These are phyloP conservation scores for Alternaria angustiovoidea DNA, from an alignment of 2,329 filamentous ascomycete species.

Conservation along the genomic window DNA sequence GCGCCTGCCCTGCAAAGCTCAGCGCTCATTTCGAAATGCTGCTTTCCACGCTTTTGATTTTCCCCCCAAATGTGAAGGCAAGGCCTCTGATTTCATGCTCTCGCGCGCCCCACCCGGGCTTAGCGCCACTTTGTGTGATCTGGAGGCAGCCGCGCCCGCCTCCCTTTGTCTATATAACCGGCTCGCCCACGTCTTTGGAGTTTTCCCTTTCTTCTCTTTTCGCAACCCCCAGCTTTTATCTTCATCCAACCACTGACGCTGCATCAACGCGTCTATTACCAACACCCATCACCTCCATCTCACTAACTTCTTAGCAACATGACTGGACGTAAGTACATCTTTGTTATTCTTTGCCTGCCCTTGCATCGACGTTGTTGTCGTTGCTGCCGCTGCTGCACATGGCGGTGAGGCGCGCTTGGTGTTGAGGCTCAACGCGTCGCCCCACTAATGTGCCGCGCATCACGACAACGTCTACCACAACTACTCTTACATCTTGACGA, in stretches of 20 bases:
- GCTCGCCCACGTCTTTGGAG: constrained; percentile 19
- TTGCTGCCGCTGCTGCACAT: constrained; percentile 19
- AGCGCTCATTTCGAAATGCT: constrained; percentile 22
- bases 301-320: constrained; percentile 47
- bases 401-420: constrained; percentile 31
- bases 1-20: constrained; percentile 11
- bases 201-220: constrained; percentile 25
- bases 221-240: constrained; percentile 23
- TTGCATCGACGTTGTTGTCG: constrained; percentile 24
- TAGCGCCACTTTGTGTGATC: constrained; percentile 40
- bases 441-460: constrained; percentile 20
- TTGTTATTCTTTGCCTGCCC: constrained; percentile 21
- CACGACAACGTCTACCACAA: constrained; percentile 22
- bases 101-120: constrained; percentile 27
- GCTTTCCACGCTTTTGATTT: constrained; percentile 33
- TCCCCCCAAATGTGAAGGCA: constrained; percentile 23
- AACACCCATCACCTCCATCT: constrained; percentile 32
- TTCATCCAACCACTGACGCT: constrained; percentile 13
- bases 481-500: constrained; percentile 23
- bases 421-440: constrained; percentile 43
- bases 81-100: constrained; percentile 28
- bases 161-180: constrained; percentile 32
- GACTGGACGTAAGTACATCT: constrained; percentile 55
- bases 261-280: constrained; percentile 9
- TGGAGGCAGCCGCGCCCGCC: constrained; percentile 33